Evolutionary conservation across 345 rosid species (phyloP).

Genomic region (Eucalyptus pumila): DNA sequence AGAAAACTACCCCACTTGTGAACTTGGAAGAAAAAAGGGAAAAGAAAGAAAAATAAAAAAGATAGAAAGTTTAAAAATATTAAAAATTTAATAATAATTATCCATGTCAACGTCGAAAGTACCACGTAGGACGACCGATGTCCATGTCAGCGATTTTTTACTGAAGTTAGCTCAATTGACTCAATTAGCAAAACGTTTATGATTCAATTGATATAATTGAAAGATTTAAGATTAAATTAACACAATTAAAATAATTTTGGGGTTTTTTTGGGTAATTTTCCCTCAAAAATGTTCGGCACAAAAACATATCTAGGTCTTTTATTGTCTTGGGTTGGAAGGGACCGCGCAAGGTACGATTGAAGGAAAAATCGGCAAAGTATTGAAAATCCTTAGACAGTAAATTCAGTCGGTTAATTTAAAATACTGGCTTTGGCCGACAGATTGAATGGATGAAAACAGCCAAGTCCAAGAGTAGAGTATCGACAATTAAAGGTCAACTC

Average conservation of each 20-base stretch:
- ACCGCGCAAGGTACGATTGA: not conserved
- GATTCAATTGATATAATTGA: too few species aligned
- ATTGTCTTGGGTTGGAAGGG: not conserved
- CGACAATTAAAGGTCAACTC: not conserved
- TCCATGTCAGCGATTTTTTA: fast-evolving
- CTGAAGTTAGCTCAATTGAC: not conserved
- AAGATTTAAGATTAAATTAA: too few species aligned
- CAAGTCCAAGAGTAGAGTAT: not conserved
- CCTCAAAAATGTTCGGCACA: not conserved
- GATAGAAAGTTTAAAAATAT: too few species aligned
- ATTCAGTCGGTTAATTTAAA: not conserved
- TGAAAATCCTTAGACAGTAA: not conserved
- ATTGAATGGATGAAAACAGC: not conserved
- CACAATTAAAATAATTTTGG: too few species aligned
- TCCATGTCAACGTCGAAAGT: fast-evolving
- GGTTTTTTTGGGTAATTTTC: too few species aligned
- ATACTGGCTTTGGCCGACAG: not conserved
- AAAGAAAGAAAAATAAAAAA: too few species aligned
- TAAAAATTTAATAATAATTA: too few species aligned
- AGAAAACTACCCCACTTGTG: too few species aligned
- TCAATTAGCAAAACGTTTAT: too few species aligned
- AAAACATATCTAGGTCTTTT: not conserved
- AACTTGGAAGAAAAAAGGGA: too few species aligned
- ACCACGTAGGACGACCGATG: fast-evolving
- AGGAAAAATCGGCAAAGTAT: not conserved